Evolutionary conservation across 768 basidiomycete species (phyloP).

Genomic region (Leucocoprinus birnbaumii): DNA sequence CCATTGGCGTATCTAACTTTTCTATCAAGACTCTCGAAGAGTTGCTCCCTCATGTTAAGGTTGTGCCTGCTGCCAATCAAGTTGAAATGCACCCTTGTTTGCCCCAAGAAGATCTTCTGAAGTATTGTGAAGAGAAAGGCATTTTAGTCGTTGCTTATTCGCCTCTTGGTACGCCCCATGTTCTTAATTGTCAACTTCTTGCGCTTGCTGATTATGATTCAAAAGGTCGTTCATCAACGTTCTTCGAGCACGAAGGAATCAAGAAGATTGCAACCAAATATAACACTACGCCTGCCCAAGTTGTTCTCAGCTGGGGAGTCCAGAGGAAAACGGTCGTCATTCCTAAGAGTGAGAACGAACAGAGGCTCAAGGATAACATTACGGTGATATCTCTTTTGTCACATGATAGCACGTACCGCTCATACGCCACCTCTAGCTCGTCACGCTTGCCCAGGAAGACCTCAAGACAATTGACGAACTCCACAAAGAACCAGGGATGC

Average conservation of each 20-base stretch:
- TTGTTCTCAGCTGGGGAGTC: conserved; percentile 62
- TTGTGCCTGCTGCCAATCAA: conserved; percentile 55
- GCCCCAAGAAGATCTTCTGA: conserved; percentile 45
- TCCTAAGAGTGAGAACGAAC: conserved; percentile 53
- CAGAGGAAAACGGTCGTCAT: conserved; percentile 59
- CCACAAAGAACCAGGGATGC: conserved; percentile 38
- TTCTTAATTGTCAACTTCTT: too few relatives aligned
- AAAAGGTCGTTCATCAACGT: conserved; percentile 23
- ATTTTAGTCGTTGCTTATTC: conserved; percentile 52
- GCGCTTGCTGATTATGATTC: too few relatives aligned
- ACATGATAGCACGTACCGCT: background rate
- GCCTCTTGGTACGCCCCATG: conserved; percentile 30
- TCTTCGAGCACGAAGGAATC: conserved; percentile 31
- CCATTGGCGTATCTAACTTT: conserved; percentile 60
- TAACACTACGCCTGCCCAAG: conserved; percentile 40
- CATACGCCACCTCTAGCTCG: conserved; percentile 23
- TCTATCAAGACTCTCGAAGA: conserved; percentile 38
- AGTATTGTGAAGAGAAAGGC: conserved; percentile 44
- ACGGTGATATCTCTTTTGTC: conserved; percentile 21
- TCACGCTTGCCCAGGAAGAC: conserved; percentile 32
- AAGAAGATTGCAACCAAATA: conserved; percentile 30
- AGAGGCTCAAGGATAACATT: conserved; percentile 48
- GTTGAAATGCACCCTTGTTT: conserved; percentile 56
- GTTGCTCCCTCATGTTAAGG: conserved; percentile 40
- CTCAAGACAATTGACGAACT: conserved; percentile 37